Percentiles rank a stretch among this genome's conserved stretches.
These are phyloP conservation scores for Cryphonectria naterciae DNA, from an alignment of 2,329 filamentous ascomycete genomes.

Conservation along the genomic window DNA sequence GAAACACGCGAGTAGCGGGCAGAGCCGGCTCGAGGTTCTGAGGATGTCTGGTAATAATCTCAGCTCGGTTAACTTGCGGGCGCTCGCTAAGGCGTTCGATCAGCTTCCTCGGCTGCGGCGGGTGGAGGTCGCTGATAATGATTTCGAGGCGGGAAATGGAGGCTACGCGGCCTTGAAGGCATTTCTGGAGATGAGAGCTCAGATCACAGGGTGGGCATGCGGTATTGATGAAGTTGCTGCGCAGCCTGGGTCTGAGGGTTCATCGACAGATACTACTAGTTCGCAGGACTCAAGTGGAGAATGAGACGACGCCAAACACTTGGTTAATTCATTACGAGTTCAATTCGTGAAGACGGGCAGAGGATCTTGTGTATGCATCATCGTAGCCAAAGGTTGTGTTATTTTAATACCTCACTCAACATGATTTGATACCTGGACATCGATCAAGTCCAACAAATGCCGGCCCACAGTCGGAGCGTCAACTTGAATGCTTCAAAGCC, in stretches of 20 bases:
- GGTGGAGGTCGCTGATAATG: background rate
- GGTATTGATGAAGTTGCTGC: background rate
- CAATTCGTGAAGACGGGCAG: no score
- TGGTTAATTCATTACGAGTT: no score
- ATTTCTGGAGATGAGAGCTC: background rate
- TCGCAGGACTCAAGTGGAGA: background rate
- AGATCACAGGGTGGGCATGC: background rate
- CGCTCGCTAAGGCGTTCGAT: background rate
- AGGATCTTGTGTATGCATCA: no score
- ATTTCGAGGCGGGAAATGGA: background rate
- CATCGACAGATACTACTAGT: background rate
- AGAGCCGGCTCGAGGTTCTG: background rate
- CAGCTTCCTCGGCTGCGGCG: background rate
- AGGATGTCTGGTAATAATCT: background rate
- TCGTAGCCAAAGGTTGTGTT: no score
- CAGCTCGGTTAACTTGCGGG: background rate
- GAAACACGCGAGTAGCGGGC: background rate
- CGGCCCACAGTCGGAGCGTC: background rate
- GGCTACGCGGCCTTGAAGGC: background rate
- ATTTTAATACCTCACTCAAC: no score
- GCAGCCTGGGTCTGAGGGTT: background rate
- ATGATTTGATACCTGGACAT: no score
- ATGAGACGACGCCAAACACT: background rate
- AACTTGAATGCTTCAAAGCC: fast-evolving
- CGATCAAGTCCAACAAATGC: no score